Evolutionary conservation across 2,329 filamentous ascomycete species (phyloP), one percentile per base, ranked within the genome.

Genomic region (Sordariomycetes sp.): DNA sequence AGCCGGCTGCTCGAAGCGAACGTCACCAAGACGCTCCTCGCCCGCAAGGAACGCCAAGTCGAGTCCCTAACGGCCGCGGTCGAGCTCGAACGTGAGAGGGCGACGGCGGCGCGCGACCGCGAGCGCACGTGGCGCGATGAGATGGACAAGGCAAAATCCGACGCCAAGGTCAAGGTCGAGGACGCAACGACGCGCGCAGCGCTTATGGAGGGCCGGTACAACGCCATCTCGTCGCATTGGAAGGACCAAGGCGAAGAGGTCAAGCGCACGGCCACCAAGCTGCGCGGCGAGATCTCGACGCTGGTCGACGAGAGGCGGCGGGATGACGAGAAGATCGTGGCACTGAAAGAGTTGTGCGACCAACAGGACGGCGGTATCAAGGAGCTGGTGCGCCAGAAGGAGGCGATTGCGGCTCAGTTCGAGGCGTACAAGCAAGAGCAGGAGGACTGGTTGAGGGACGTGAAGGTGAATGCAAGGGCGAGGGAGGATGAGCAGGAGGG

Each of bases 1-100:
- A 81, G 82, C 62, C 78, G 84, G 8, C 75, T 88, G 61, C 77
- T 90, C 57, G 85, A 89, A 64, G 84, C 85, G 59, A 85, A 81
- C 64, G 83, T 90, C 58, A 89, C 87, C 63, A 87, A 87, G 68
- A 82, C 85, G 16, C 74, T 89, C 8, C 76, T 92, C 32, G 81
- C 84, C 59, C 78, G 88, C 59, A 88, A 89, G 66, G 88, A 91
- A 66, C 80, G 88, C 14, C 88, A 90, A 68, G 81, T 91, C 50
- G 85, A 88, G 62, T 82, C 85, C 52, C 70, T 90, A 60, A 84
- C 85, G 64, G 76, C 78, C 10, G 76, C 82, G 20, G 75, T 90
- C 32, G 84, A 87, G 48, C 69, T 77, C 2, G 88, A 91, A 71
- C 80, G 81, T 67, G 78, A 80, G 63, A 80, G 83, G 62, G 77